Evolutionary conservation across 1,284 basidiomycete genomes (phyloP).

Genomic region (Ustanciosporium gigantosporum): DNA sequence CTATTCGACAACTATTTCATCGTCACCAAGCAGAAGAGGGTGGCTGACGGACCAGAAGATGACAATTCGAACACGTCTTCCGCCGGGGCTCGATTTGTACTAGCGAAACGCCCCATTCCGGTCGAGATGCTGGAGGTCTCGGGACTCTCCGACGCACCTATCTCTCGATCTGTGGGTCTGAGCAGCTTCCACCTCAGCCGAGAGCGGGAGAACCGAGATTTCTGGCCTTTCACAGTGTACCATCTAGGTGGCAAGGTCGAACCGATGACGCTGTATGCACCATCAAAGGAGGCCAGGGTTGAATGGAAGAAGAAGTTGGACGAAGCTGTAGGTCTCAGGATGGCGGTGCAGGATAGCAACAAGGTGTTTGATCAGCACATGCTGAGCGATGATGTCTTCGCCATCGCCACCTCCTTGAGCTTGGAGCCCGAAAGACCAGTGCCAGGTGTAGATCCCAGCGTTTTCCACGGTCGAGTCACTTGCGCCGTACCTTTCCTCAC

Average conservation of each 20-base stretch:
- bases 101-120: conserved; percentile 56
- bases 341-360: conserved; percentile 84
- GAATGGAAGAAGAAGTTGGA: conserved; percentile 90
- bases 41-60: conserved; percentile 22
- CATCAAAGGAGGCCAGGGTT: conserved; percentile 71
- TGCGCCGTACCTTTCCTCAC: conserved; percentile 81
- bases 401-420: conserved; percentile 23
- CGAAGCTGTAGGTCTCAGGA: conserved; percentile 81
- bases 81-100: conserved; percentile 21
- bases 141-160: conserved; percentile 47
- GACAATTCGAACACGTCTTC: conserved; percentile 17
- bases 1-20: conserved; percentile 59
- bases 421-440: conserved; percentile 41
- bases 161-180: conserved; percentile 49
- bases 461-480: conserved; percentile 85
- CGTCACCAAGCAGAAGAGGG: conserved; percentile 48
- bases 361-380: conserved; percentile 67
- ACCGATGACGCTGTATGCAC: conserved; percentile 74
- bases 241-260: conserved; percentile 49
- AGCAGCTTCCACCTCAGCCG: conserved; percentile 50
- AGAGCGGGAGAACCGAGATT: conserved; percentile 45
- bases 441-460: conserved; percentile 70
- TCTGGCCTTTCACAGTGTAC: conserved; percentile 55
- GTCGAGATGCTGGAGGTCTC: conserved; percentile 53
- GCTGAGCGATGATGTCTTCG: conserved; percentile 60